Percentiles rank a stretch among this genome's conserved stretches.
phyloP scores from a whole-genome alignment of 768 basidiomycete species.

The Xerocomus brunneocitrinus region DNA sequence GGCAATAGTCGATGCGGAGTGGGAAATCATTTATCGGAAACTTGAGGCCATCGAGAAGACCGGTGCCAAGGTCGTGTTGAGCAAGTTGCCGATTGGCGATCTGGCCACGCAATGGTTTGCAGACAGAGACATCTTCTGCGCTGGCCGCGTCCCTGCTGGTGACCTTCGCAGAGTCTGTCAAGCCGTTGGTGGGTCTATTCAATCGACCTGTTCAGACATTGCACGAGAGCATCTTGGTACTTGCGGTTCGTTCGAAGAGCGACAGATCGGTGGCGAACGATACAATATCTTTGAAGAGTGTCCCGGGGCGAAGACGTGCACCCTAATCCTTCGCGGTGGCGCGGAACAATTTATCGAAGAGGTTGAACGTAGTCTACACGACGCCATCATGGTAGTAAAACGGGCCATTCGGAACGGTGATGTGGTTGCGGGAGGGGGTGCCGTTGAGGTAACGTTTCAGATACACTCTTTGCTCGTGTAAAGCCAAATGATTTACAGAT shows the following conservation, averaged over 20 bases:
- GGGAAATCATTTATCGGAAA: conserved; percentile 99
- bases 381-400: conserved; percentile 99
- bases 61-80: conserved; percentile 95
- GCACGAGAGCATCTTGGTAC: conserved; percentile 83
- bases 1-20: conserved; percentile 98
- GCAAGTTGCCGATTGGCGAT: conserved; percentile 97
- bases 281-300: conserved; percentile 95
- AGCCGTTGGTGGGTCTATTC: conserved; percentile 91
- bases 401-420: conserved; percentile 93
- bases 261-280: conserved; percentile 93
- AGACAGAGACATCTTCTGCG: conserved; percentile 97
- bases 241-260: conserved; percentile 91
- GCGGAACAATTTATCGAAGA: conserved; percentile 99
- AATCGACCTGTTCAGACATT: conserved; percentile 95
- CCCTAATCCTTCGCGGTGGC: conserved; percentile 88
- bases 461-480: neutral
- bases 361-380: conserved; percentile 94
- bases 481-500: conserved; percentile 53
- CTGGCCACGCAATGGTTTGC: conserved; percentile 99
- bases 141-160: conserved; percentile 86
- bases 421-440: conserved; percentile 96
- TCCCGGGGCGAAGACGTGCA: conserved; percentile 92
- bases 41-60: conserved; percentile 93
- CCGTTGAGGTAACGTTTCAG: conserved; percentile 69
- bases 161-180: conserved; percentile 94